Percentiles rank a stretch among this genome's conserved stretches.
Evolutionary conservation across 495 filamentous ascomycete genomes (phyloP).

Genomic region (Terfezia claveryi): DNA sequence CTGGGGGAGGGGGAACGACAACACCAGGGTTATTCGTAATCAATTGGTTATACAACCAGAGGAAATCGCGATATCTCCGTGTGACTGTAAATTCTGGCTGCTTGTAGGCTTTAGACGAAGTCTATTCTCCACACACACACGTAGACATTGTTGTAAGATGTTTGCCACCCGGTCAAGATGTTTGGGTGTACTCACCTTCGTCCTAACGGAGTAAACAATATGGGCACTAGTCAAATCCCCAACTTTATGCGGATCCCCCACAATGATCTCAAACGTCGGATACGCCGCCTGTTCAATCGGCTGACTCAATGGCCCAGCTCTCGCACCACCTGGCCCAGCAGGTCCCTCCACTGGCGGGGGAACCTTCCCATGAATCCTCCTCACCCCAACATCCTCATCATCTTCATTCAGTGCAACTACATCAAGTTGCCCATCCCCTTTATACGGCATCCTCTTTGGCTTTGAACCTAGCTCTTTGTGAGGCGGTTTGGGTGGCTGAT

Average conservation of each 20-base stretch:
- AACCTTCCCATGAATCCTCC: neutral
- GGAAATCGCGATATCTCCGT: conserved; percentile 82
- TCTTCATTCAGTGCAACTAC: conserved; percentile 38
- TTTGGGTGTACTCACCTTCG: conserved; percentile 37
- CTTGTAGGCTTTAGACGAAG: conserved; percentile 85
- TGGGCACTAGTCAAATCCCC: conserved; percentile 91
- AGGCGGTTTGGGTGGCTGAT: conserved; percentile 68
- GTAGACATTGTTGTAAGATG: neutral
- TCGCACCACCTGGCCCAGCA: conserved; percentile 1
- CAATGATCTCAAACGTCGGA: conserved; percentile 73
- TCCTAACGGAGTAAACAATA: conserved; percentile 88
- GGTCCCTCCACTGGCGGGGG: conserved; percentile 3
- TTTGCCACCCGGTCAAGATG: neutral
- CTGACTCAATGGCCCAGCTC: conserved; percentile 56
- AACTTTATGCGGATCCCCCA: conserved; percentile 94
- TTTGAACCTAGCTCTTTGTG: conserved; percentile 45
- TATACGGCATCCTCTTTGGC: conserved; percentile 1
- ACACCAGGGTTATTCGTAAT: conserved; percentile 88
- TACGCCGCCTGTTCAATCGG: conserved; percentile 77
- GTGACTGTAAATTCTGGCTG: conserved; percentile 77
- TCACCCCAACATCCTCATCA: conserved; percentile 4
- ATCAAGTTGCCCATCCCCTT: neutral
- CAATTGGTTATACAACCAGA: conserved; percentile 88
- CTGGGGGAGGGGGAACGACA: conserved; percentile 84
- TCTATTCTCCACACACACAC: conserved; percentile 27